Conservation (phyloP, 1,139 yeast genomes). For the Pichia sp. region DNA sequence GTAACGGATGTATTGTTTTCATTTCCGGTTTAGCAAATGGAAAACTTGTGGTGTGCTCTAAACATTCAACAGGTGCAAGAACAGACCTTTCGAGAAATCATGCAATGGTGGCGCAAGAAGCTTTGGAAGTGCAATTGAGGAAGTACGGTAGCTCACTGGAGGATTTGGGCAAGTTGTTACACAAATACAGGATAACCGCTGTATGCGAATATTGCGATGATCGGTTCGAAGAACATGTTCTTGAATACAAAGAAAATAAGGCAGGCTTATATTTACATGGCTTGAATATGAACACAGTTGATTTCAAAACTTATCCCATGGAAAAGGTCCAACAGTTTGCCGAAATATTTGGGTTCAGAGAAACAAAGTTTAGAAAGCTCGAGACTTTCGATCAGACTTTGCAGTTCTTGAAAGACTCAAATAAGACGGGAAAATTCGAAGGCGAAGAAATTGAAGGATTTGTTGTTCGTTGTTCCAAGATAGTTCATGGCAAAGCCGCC, state of each 20-base stretch:
- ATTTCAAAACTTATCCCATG: conserved; percentile 64
- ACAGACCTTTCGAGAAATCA: conserved; percentile 58
- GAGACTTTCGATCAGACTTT: conserved; percentile 41
- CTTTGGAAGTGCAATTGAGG: conserved; percentile 51
- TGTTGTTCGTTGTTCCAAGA: conserved; percentile 63
- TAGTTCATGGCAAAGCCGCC: conserved; percentile 10
- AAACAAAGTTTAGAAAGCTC: conserved; percentile 44
- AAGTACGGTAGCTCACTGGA: conserved; percentile 36
- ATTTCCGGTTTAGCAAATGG: conserved; percentile 75
- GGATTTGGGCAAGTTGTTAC: conserved; percentile 55
- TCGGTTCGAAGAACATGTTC: conserved; percentile 86
- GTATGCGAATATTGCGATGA: conserved; percentile 95
- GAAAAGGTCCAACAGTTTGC: conserved; percentile 59
- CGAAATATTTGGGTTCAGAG: conserved; percentile 63
- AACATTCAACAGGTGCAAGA: conserved; percentile 75
- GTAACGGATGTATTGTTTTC: conserved; percentile 90
- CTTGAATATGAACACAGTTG: conserved; percentile 60
- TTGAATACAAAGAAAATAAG: conserved; percentile 59
- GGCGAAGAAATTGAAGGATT: conserved; percentile 86
- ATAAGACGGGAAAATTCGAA: conserved; percentile 66
- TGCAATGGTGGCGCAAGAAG: conserved; percentile 65
- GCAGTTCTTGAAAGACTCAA: conserved; percentile 50
- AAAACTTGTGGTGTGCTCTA: conserved; percentile 74
- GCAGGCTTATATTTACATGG: conserved; percentile 93
- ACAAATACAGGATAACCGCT: conserved; percentile 61